A percentile compares a stretch with the other conserved stretches of the same genome.
phyloP scores from a whole-genome alignment of 441 rosid genomes.

The Gossypium lobatum region DNA sequence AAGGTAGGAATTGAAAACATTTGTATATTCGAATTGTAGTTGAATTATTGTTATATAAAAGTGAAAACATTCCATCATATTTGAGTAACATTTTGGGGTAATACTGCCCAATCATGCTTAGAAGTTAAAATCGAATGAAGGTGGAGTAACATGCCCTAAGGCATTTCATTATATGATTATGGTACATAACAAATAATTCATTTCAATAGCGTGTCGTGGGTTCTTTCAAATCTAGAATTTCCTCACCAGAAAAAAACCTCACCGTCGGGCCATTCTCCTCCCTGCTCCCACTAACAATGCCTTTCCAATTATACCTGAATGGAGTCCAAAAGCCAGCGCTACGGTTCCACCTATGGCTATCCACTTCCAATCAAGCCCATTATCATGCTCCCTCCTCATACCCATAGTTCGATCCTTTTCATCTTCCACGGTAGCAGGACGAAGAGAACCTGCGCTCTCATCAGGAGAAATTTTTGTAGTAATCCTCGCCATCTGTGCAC shows the following conservation, averaged over 20 bases:
- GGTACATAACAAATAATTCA: background rate
- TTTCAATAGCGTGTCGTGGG: background rate
- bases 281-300: constrained; percentile 81
- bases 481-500: constrained; percentile 62
- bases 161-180: background rate
- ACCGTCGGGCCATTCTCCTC: constrained; percentile 72
- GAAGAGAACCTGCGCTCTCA: constrained; percentile 35
- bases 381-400: constrained; percentile 30
- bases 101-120: background rate
- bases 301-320: constrained; percentile 66
- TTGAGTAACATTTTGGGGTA: too few species aligned
- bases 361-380: constrained; percentile 88
- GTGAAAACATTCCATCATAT: too few species aligned
- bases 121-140: background rate
- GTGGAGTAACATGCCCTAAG: background rate
- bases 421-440: constrained; percentile 33
- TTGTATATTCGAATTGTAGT: too few species aligned
- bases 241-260: constrained; percentile 22
- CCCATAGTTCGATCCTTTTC: constrained; percentile 27
- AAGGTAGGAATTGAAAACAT: too few species aligned
- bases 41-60: too few species aligned
- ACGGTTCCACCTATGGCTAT: constrained; percentile 65
- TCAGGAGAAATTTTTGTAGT: constrained; percentile 55
- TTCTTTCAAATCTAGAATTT: background rate
- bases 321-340: constrained; percentile 73